Conservation (phyloP, 805 yeast species). For the Kodamaea fukazawae region DNA sequence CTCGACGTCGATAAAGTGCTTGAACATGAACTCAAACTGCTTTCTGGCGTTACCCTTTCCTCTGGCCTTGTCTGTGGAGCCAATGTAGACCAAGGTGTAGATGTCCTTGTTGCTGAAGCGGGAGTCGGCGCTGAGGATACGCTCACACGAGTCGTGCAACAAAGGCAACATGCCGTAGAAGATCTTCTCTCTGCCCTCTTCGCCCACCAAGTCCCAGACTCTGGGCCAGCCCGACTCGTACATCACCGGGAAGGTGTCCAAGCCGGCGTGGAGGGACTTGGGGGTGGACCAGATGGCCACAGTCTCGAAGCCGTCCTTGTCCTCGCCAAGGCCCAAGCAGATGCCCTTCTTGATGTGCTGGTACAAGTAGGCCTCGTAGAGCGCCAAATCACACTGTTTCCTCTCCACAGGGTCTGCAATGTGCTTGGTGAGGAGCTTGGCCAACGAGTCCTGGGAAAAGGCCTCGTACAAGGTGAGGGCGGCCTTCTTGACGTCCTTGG, state of each 20-base stretch:
- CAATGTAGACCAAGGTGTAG: constrained; percentile 47
- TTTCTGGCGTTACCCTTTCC: constrained; percentile 57
- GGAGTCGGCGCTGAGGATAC: constrained; percentile 43
- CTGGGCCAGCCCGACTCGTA: constrained; percentile 52
- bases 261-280: constrained; percentile 35
- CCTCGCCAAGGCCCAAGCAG: constrained; percentile 49
- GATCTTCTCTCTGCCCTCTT: constrained; percentile 47
- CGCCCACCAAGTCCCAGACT: constrained; percentile 48
- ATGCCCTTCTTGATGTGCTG: constrained; percentile 52
- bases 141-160: constrained; percentile 46
- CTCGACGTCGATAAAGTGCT: constrained; percentile 42
- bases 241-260: constrained; percentile 46
- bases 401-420: constrained; percentile 16
- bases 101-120: constrained; percentile 34
- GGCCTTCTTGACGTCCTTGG: constrained; percentile 31
- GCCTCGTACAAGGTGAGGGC: constrained; percentile 36
- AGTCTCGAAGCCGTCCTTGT: constrained; percentile 44
- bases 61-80: constrained; percentile 43
- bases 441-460: constrained; percentile 35
- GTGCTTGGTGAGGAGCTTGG: constrained; percentile 29
- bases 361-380: constrained; percentile 50
- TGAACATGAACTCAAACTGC: constrained; percentile 48
- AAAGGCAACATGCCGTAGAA: constrained; percentile 51
- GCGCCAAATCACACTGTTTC: constrained; percentile 30
- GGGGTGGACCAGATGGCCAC: constrained; percentile 57